Base-by-base conservation (phyloP, 1,139 yeast genomes). In the Schwanniomyces etchellsii region DNA sequence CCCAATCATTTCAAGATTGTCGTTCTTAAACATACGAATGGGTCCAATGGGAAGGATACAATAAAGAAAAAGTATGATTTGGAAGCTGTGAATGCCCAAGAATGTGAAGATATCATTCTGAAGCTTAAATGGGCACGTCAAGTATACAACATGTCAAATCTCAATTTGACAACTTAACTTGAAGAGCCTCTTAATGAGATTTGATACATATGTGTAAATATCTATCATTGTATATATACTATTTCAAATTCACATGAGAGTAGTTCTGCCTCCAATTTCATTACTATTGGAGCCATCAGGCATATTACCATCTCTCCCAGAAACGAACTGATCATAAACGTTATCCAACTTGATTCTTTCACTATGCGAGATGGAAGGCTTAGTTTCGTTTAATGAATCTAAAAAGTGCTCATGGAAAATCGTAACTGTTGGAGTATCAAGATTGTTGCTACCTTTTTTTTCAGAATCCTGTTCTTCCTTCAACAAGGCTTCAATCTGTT, bases 241-340 rank as follows among this genome's bases (percentile, higher is more conserved):
- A 18, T 9, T n/a, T 9, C n/a, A 18, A 18, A n/a, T n/a, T 54
- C 50, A 82, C 81, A 78, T 78, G 31, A 83, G 57, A 0, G 89
- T 81, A 3, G 85, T 74, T 35, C 96, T 64, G 2, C 89, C 96
- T 2, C 97, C 97, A 17, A 88, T 73, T 34, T 84, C 93, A 28
- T 68, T 79, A 42, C 95, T 79, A 3, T 91, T 78, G 21, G 78
- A 70, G 0, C 96, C 96, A 43, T 78, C 79, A 1, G 94, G 95
- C 88, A 89, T 78, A 36, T 82, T 81, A 0, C 96, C 96, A 38
- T 83, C 89, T 28, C 97, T 61, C 20, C 78, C 91, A 18, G 79
- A 72, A 11, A 81, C 75, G 51, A 91, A 91, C 50, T 82, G 78
- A 22, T 65, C 54, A 52, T 91, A 91, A 28, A 91, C 81, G 1